A percentile compares a stretch with the other conserved stretches of the same genome.
phyloP scores from a whole-genome alignment of 1,284 basidiomycete genomes.

The Microbotryomycetes sp. region DNA sequence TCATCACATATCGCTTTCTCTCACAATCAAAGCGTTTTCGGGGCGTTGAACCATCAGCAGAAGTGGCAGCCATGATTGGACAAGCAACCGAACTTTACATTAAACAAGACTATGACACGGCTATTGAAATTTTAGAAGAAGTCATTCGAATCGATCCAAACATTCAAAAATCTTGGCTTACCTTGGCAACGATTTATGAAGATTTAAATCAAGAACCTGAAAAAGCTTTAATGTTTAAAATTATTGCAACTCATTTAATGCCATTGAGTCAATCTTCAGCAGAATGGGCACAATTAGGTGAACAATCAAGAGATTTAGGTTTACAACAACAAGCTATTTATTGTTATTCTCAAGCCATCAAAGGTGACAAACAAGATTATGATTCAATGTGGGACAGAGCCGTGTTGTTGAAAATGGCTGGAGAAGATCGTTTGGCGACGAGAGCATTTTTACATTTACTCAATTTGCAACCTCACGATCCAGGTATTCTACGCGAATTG shows the following conservation, averaged over 20 bases:
- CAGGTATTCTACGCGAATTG: slow-evolving; percentile 70
- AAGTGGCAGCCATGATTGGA: slow-evolving; percentile 73
- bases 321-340: slow-evolving; percentile 81
- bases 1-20: neutral
- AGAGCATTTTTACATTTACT: slow-evolving; percentile 69
- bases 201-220: slow-evolving; percentile 53
- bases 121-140: slow-evolving; percentile 76
- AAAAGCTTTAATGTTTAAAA: slow-evolving; percentile 72
- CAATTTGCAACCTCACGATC: slow-evolving; percentile 69
- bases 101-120: slow-evolving; percentile 59
- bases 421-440: slow-evolving; percentile 67
- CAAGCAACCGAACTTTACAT: slow-evolving; percentile 84
- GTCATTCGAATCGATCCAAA: slow-evolving; percentile 89
- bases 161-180: slow-evolving; percentile 75
- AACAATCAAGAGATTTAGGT: slow-evolving; percentile 61
- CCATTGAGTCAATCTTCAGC: slow-evolving; percentile 57
- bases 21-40: slow-evolving; percentile 26
- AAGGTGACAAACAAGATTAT: slow-evolving; percentile 69
- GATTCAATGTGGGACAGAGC: slow-evolving; percentile 88
- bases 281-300: slow-evolving; percentile 77
- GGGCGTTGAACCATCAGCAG: slow-evolving; percentile 56
- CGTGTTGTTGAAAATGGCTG: slow-evolving; percentile 67
- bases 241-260: slow-evolving; percentile 82
- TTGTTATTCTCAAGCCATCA: slow-evolving; percentile 79
- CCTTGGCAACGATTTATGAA: slow-evolving; percentile 49